Base-by-base conservation (phyloP, 495 filamentous ascomycete genomes). In the Aspergillus bertholletiae region DNA sequence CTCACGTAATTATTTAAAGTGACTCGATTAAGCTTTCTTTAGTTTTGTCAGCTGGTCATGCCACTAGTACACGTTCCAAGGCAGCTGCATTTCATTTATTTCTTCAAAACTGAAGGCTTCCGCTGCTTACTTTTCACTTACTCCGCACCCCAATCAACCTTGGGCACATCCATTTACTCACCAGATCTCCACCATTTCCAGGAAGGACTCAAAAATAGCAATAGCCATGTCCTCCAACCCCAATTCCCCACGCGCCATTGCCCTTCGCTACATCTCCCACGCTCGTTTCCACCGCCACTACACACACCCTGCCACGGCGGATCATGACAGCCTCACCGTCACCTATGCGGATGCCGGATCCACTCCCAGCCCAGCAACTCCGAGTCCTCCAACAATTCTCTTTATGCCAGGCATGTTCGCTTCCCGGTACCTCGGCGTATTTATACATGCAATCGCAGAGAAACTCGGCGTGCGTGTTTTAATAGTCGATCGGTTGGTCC, bases 391-490 rank as follows among this genome's bases (percentile, higher is more conserved):
- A 12, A 57, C 53, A 1, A 45, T 72, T n/a, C 52, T 72, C 5
- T 65, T 64, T 20, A 53, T 71, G 21, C 66, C 67, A 2, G 69
- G 69, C 23, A 72, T 72, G 69, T 71, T 69, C 43, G 62, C 65
- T 8, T 69, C 67, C 11, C 66, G 69, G 12, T 72, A 69, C 48
- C 13, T 60, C 1, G 64, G 61, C n/a, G 47, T 69, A 27, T 57
- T 47, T 3, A 34, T 65, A 26, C 67, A 72, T 46, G 28, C 51
- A 0, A 53, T 72, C 11, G 69, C 69, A 30, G 58, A 70, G 30
- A 62, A 54, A n/a, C 26, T 56, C 0, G 69, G 67, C 3, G 67
- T 70, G 20, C 69, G 67, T 21, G 27, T 72, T 1, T 32, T 72
- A 11, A 53, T 68, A 2, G 58, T 72, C 32, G 69, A 72, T 46